phyloP scores from a whole-genome alignment of 1,139 yeast species.

The Yamadazyma membranifaciens region DNA sequence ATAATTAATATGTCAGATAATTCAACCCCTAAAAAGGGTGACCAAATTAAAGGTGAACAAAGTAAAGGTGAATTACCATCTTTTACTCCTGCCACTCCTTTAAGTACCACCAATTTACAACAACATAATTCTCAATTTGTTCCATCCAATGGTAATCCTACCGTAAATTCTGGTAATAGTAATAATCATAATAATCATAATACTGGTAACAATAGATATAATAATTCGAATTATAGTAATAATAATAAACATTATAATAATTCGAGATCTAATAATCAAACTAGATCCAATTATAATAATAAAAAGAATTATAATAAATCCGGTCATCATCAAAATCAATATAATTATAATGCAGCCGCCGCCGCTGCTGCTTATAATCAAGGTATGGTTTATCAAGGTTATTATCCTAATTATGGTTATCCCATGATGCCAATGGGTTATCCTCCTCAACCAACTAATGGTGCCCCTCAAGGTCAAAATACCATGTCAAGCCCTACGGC shows the following conservation, averaged over 20 bases:
- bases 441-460: slow-evolving; percentile 8
- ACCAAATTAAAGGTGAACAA: background rate
- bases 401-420: slow-evolving; percentile 18
- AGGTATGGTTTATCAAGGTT: slow-evolving; percentile 20
- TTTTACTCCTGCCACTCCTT: slow-evolving; percentile 6
- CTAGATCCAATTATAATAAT: slow-evolving; percentile 8
- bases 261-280: slow-evolving; percentile 5
- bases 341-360: slow-evolving; percentile 16
- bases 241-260: slow-evolving; percentile 5
- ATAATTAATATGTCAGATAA: slow-evolving; percentile 1
- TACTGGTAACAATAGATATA: slow-evolving; percentile 1
- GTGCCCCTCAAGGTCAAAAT: slow-evolving; percentile 3
- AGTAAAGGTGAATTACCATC: background rate
- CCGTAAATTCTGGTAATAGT: background rate
- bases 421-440: slow-evolving; percentile 14
- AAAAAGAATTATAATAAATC: slow-evolving; percentile 10
- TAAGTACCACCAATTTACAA: slow-evolving; percentile 15
- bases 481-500: slow-evolving; percentile 7
- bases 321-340: slow-evolving; percentile 13
- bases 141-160: background rate
- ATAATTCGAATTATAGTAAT: slow-evolving; percentile 3
- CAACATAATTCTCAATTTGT: slow-evolving; percentile 11
- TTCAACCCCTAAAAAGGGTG: background rate
- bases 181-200: background rate
- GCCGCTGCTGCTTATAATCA: slow-evolving; percentile 14